Conservation (phyloP, 805 yeast genomes). For the Kockiozyma suomiensis region DNA sequence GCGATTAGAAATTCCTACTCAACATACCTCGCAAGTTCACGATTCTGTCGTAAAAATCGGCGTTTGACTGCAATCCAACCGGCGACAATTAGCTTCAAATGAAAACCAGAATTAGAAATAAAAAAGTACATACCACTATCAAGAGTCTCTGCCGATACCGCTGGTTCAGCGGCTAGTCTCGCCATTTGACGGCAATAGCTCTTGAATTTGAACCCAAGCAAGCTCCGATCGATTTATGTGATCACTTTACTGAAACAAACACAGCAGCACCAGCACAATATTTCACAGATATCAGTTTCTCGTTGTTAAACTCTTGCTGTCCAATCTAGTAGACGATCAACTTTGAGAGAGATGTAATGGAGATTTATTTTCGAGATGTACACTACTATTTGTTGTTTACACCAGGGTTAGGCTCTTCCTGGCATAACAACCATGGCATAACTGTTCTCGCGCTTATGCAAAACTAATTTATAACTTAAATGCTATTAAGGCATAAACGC, state of each 20-base stretch:
- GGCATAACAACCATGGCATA: conserved; percentile 7
- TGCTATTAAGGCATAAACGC: neutral
- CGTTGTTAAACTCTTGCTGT: no score
- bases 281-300: no score
- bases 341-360: no score
- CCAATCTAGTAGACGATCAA: no score
- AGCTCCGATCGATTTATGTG: no score
- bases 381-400: conserved; percentile 1
- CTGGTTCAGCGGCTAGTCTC: conserved; percentile 25
- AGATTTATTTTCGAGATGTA: neutral
- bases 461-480: neutral
- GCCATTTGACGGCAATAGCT: conserved; percentile 20
- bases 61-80: conserved; percentile 19
- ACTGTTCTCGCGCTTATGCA: conserved; percentile 4
- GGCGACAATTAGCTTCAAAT: no score
- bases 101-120: neutral
- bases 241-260: neutral
- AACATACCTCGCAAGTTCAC: conserved; percentile 31
- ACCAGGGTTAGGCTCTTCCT: neutral
- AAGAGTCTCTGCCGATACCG: conserved; percentile 20
- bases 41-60: conserved; percentile 30
- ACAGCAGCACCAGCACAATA: neutral
- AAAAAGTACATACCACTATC: conserved; percentile 20
- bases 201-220: neutral
- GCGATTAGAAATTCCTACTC: neutral